Evolutionary conservation across 2,329 filamentous ascomycete genomes (phyloP).

Genomic region (Colletotrichum sp.): DNA sequence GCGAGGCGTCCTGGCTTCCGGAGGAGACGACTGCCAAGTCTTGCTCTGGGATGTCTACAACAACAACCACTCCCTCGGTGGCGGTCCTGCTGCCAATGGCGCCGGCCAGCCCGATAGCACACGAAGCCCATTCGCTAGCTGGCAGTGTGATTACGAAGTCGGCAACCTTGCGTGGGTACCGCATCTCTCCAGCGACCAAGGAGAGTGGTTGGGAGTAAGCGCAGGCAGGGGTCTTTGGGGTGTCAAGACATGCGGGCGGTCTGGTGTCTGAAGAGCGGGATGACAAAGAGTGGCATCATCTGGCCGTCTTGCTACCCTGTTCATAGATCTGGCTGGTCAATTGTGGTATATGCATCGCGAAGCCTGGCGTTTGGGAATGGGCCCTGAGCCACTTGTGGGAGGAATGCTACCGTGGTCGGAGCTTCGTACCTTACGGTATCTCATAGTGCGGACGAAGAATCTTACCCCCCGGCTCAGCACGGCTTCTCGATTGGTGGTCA

Average conservation of each 20-base stretch:
- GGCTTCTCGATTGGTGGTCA: not conserved
- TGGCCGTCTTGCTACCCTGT: slow-evolving; percentile 5
- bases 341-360: slow-evolving; percentile 24
- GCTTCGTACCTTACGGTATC: not conserved
- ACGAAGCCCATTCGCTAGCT: slow-evolving; percentile 74
- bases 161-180: slow-evolving; percentile 87
- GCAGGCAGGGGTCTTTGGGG: slow-evolving; percentile 85
- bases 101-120: slow-evolving; percentile 58
- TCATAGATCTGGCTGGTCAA: slow-evolving; percentile 20
- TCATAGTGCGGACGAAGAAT: not conserved
- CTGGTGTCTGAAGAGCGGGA: slow-evolving; percentile 1
- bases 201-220: slow-evolving; percentile 85
- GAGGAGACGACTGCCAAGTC: slow-evolving; percentile 90
- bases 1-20: slow-evolving; percentile 87
- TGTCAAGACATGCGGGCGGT: slow-evolving; percentile 46
- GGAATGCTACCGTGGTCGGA: not conserved
- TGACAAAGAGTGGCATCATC: slow-evolving; percentile 4
- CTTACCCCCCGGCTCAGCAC: not conserved
- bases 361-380: slow-evolving; percentile 25
- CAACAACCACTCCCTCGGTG: slow-evolving; percentile 51
- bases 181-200: slow-evolving; percentile 70
- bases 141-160: slow-evolving; percentile 88
- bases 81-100: slow-evolving; percentile 51
- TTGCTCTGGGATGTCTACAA: slow-evolving; percentile 93
- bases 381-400: not conserved